Evolutionary conservation across 2,329 filamentous ascomycete species (phyloP).

Genomic region (Emmonsiellopsis sp.): DNA sequence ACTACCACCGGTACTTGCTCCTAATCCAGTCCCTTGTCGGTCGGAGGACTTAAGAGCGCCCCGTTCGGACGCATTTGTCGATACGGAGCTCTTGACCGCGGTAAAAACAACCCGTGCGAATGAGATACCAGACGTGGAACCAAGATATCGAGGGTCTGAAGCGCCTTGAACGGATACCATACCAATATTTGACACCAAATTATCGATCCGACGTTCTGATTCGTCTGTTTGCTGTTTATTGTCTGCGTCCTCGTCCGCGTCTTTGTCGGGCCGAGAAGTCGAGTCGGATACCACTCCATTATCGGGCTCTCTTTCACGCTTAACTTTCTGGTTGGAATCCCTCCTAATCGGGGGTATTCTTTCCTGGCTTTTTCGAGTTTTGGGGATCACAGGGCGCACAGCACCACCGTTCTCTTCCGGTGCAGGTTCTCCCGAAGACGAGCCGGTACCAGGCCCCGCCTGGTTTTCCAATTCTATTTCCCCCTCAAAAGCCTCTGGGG

Average conservation of each 20-base stretch:
- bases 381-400: background rate
- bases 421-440: background rate
- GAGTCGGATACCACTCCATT: background rate
- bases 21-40: constrained; percentile 29
- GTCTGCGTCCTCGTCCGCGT: constrained; percentile 25
- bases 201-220: constrained; percentile 44
- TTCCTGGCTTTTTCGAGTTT: background rate
- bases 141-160: constrained; percentile 70
- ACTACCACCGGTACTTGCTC: constrained; percentile 46
- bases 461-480: constrained; percentile 14
- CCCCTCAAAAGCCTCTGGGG: constrained; percentile 58
- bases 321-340: background rate
- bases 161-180: constrained; percentile 70
- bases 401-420: background rate
- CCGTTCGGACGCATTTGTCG: constrained; percentile 51
- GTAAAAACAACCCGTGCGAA: constrained; percentile 92
- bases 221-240: constrained; percentile 49
- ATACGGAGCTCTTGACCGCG: constrained; percentile 70
- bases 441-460: background rate
- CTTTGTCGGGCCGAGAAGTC: constrained; percentile 9
- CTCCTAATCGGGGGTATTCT: background rate
- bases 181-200: constrained; percentile 58
- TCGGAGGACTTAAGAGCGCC: constrained; percentile 49
- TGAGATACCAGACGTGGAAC: constrained; percentile 81
- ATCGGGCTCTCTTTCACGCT: constrained; percentile 5